phyloP scores from a whole-genome alignment of 495 filamentous ascomycete genomes.

The Aspergillus sparsus region DNA sequence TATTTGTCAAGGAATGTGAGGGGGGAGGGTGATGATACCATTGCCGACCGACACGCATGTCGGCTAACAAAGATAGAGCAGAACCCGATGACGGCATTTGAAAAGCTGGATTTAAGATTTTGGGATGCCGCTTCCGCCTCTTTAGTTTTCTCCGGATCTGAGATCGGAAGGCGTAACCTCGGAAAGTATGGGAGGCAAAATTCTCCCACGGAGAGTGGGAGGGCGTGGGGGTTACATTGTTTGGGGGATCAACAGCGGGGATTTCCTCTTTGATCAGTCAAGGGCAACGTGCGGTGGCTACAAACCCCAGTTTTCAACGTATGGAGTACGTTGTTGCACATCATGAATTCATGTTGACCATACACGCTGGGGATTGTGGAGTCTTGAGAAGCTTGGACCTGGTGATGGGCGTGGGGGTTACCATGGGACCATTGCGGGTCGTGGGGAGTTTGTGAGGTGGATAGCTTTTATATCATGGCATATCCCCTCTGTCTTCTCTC shows the following conservation, averaged over 20 bases:
- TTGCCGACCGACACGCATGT: too few species aligned
- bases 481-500: not conserved
- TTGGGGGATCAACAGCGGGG: conserved; percentile 4
- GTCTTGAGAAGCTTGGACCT: not conserved
- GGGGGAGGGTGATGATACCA: too few species aligned
- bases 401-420: not conserved
- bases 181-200: too few species aligned
- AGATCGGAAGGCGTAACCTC: too few species aligned
- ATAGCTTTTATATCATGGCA: not conserved
- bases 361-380: not conserved
- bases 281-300: not conserved
- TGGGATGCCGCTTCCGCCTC: too few species aligned
- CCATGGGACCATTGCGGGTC: not conserved
- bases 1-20: too few species aligned
- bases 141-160: too few species aligned
- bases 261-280: not conserved
- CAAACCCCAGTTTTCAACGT: not conserved
- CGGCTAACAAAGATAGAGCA: too few species aligned
- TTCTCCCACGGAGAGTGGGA: too few species aligned
- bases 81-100: too few species aligned
- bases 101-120: too few species aligned
- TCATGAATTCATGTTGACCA: not conserved
- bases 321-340: not conserved
- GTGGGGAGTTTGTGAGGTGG: not conserved
- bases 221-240: not conserved